Base-by-base conservation (phyloP, 257 asterid genomes). In the Penstemon davidsonii region DNA sequence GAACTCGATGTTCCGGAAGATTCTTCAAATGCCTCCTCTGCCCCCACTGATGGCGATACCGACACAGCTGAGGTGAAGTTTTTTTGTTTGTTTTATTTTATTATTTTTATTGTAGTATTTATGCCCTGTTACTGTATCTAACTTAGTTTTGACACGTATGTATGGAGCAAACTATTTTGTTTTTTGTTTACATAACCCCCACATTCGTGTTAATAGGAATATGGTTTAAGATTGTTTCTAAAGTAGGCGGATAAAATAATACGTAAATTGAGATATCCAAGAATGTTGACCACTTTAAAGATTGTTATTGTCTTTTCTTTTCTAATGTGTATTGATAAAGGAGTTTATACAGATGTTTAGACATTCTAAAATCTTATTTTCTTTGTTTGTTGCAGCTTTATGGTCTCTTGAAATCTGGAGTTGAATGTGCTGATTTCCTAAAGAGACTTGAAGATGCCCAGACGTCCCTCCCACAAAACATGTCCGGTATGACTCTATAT, bases 361-460 rank as follows among this genome's bases (percentile, higher is more conserved):
- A 45, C 76, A 67, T 47, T 51, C 75, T 71, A 25, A 68, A 70
- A 69, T 55, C 58, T 63, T 66, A 60, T 74, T 19, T 46, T 9
- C 41, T 72, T 68, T 47, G 8, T 68, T 51, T 59, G 18, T 67
- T 81, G 83, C 96, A 93, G 99, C 76, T 88, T 55, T 86, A 91
- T 43, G 84, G 76, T 76, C 92, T 93, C 73, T 80, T 93, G 77
- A 91, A 93, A 79, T 90, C 97, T 62, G 84, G 95, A 73, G 86
- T 93, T 63, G 97, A 85, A 68, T 75, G 96, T 70, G 78, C 85
- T 62, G 97, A 93, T 83, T 93, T 93, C 80, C 88, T 93, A 73
- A 81, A 83, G 89, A 93, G 88, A 86, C 80, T 93, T 68, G 97
- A 85, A 76, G 76, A 57, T 56, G 91, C 92, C 55, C 95, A 88